Evolutionary conservation across 179 eudicot genomes (phyloP), one percentile per base, ranked within the genome.

Genomic region (Monotropa hypopitys): DNA sequence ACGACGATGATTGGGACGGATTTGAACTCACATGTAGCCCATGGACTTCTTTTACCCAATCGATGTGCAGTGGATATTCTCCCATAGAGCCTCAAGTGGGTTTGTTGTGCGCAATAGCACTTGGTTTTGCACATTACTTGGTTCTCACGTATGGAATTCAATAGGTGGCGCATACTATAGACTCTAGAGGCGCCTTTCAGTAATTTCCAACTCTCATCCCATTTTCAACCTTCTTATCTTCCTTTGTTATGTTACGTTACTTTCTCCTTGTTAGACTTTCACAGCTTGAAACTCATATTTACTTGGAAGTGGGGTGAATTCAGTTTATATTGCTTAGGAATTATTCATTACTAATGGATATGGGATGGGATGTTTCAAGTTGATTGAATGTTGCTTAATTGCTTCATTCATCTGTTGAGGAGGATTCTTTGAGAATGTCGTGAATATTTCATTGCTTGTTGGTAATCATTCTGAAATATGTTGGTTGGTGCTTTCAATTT

Each of bases 401-500:
- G 42, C 42, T 38, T 38, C 70, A 66, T 38, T 66, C 70, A 66
- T 35, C 26, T 69, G 51, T 69, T 43, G 51, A 43, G 51, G 7
- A 38, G 26, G 43, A 45, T 70, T 70, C 40, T 70, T 71, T 71
- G 23, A 28, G 18, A 71, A 71, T 71, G 57, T 15, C 1, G 65
- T 59, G 65, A 26, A 59, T 59, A 59, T 26, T 59, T 59, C 65
- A 59, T 59, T 59, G 65, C 9, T 26, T 26, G 32, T 59, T 70
- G 53, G 38, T 56, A 56, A 67, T 63, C 47, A 63, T 76, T 67
- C 20, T 66, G 8, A 51, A 51, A 2, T 50, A 38, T 35, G 7
- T 45, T 51, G 20, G 46, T 76, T 26, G 35, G 47, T 56, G 18
- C 73, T 50, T 35, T 68, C 40, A n/a, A 65, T 76, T 76, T 68